A percentile compares a stretch with the other conserved stretches of the same genome.
These are phyloP conservation scores for Phytopythium aichiense DNA, from an alignment of 352 stramenopile genomes.

Conservation along the genomic window DNA sequence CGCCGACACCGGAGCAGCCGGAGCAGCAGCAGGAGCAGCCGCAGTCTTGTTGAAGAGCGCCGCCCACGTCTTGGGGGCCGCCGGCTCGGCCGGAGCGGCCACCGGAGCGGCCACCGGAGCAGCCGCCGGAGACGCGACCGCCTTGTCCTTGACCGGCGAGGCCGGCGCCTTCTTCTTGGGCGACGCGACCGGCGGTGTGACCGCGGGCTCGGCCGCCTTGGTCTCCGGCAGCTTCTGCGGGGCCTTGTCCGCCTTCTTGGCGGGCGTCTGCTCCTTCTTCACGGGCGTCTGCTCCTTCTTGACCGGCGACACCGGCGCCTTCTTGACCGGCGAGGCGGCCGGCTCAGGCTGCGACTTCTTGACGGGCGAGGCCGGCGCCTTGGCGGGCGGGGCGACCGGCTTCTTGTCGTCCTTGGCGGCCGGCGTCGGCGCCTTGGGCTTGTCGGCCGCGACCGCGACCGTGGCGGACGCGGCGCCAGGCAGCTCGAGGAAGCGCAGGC, in stretches of 20 bases:
- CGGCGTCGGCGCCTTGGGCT: not conserved
- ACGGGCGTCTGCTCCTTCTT: conserved; percentile 28
- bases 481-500: conserved; percentile 79
- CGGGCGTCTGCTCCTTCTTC: conserved; percentile 29
- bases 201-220: conserved; percentile 22
- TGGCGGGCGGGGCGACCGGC: not conserved
- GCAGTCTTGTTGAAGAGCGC: conserved; percentile 29
- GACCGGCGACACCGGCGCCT: conserved; percentile 23
- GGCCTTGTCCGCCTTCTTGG: conserved; percentile 26
- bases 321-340: conserved; percentile 32
- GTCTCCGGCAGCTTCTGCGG: conserved; percentile 30
- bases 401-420: conserved; percentile 20
- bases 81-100: conserved; percentile 19
- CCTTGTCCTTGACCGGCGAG: conserved; percentile 14
- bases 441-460: conserved; percentile 17
- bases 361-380: conserved; percentile 24
- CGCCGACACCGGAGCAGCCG: conserved; percentile 11
- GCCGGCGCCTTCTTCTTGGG: conserved; percentile 29
- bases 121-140: conserved; percentile 17
- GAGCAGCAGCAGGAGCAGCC: conserved; percentile 22
- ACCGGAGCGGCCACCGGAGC: not conserved
- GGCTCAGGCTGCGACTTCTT: conserved; percentile 23
- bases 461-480: conserved; percentile 15
- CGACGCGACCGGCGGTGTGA: conserved; percentile 11
- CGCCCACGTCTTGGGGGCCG: conserved; percentile 52